Percentiles rank a stretch among this genome's conserved stretches.
phyloP scores from a whole-genome alignment of 345 rosid genomes.

The Hevea brasiliensis region DNA sequence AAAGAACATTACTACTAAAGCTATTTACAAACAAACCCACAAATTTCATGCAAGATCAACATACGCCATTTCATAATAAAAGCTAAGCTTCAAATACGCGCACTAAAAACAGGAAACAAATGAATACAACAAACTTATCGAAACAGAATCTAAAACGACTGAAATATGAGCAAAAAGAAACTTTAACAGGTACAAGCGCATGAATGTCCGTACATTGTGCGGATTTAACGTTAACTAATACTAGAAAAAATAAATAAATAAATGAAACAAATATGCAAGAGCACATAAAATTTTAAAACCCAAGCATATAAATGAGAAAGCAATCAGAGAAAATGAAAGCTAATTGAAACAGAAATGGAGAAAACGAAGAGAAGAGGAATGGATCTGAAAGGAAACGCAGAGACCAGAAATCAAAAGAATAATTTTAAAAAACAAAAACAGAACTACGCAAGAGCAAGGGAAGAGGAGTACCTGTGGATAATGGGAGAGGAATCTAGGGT shows the following conservation, averaged over 20 bases:
- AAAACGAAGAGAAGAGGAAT: conserved; percentile 20
- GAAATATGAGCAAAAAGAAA: no score
- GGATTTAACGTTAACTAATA: conserved; percentile 25
- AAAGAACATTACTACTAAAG: not conserved
- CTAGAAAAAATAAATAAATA: not conserved
- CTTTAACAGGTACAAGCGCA: not conserved
- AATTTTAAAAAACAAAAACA: conserved; percentile 6
- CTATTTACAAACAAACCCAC: not conserved
- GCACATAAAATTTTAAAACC: conserved; percentile 4
- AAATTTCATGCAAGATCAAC: not conserved
- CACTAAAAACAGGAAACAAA: not conserved
- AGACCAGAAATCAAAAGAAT: not conserved
- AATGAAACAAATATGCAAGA: conserved; percentile 2
- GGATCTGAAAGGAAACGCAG: conserved; percentile 39
- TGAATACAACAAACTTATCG: no score
- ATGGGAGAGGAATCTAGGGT: conserved; percentile 49
- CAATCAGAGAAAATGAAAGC: conserved; percentile 3
- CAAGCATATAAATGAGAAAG: not conserved
- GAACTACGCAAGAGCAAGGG: not conserved
- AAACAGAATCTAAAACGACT: conserved; percentile 14
- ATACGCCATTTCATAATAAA: not conserved
- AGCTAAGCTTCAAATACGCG: not conserved
- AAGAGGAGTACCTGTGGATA: conserved; percentile 26
- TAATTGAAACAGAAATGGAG: conserved; percentile 6
- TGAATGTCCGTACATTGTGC: conserved; percentile 34